Percentiles rank a stretch among this genome's conserved stretches.
These are phyloP conservation scores for Metarhizium rileyi DNA, from an alignment of 2,329 filamentous ascomycete genomes.

Conservation along the genomic window DNA sequence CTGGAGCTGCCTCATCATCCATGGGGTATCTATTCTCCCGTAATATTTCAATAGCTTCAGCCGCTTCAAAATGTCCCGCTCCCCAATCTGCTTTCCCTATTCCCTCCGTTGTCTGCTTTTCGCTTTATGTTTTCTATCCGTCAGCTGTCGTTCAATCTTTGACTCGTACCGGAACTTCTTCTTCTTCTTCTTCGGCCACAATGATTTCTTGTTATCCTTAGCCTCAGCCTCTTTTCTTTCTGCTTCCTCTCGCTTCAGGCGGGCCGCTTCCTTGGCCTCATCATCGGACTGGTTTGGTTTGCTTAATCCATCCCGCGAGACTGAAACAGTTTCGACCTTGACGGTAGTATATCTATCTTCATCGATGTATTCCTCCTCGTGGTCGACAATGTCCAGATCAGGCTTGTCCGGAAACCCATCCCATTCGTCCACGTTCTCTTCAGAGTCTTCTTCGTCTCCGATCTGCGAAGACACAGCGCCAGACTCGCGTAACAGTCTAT, in stretches of 20 bases:
- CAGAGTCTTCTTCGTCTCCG: conserved; percentile 29
- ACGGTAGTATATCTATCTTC: conserved; percentile 95
- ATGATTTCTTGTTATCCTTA: conserved; percentile 19
- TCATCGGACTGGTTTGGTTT: conserved; percentile 33
- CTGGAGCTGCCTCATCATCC: conserved; percentile 17
- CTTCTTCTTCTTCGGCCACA: conserved; percentile 63
- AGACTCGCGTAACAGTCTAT: conserved; percentile 56
- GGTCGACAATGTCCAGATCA: conserved; percentile 49
- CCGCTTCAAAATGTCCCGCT: background rate
- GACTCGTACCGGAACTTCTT: conserved; percentile 89
- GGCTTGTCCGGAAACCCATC: conserved; percentile 50
- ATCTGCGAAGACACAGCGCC: conserved; percentile 30
- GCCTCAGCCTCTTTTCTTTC: conserved; percentile 18
- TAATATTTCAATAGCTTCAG: background rate
- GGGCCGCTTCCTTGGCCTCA: conserved; percentile 23
- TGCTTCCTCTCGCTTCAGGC: conserved; percentile 15
- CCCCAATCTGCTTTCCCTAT: background rate
- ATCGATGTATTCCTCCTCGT: conserved; percentile 91
- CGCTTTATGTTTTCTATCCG: conserved; percentile 54
- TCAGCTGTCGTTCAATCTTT: conserved; percentile 72
- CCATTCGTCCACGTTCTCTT: conserved; percentile 46
- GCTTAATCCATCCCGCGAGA: conserved; percentile 63
- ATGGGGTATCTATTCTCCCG: conserved; percentile 19
- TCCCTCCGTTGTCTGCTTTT: conserved; percentile 40
- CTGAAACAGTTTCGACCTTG: conserved; percentile 79